phyloP scores from a whole-genome alignment of 2,329 filamentous ascomycete species.

The Colletotrichum sp. region DNA sequence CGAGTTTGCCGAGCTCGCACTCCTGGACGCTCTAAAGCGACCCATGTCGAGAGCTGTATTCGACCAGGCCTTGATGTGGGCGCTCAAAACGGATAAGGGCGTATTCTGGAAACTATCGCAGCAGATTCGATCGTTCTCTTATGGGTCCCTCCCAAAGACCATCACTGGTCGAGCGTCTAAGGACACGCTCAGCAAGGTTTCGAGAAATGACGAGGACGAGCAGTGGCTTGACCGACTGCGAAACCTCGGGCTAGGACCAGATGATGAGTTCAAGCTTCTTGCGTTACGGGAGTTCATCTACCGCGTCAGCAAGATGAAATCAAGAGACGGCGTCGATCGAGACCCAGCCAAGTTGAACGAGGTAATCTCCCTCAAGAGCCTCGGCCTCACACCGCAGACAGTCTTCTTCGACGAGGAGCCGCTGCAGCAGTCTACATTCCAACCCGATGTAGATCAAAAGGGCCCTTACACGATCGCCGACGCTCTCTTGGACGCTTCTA shows the following conservation, averaged over 20 bases:
- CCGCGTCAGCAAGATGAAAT: slow-evolving; percentile 77
- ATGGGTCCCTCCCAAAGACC: slow-evolving; percentile 63
- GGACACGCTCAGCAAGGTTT: slow-evolving; percentile 67
- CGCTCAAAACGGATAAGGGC: slow-evolving; percentile 78
- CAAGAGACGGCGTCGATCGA: slow-evolving; percentile 50
- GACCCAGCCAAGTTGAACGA: slow-evolving; percentile 62
- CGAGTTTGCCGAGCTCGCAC: slow-evolving; percentile 71
- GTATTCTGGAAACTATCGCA: slow-evolving; percentile 85
- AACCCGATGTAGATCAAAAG: slow-evolving; percentile 39
- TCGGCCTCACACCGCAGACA: slow-evolving; percentile 83
- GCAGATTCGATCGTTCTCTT: slow-evolving; percentile 67
- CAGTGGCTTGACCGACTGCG: slow-evolving; percentile 87
- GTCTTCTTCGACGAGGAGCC: slow-evolving; percentile 88
- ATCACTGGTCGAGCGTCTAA: slow-evolving; percentile 59
- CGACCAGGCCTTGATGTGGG: slow-evolving; percentile 88
- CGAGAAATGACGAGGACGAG: slow-evolving; percentile 91
- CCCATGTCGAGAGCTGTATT: slow-evolving; percentile 81
- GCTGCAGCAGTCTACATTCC: slow-evolving; percentile 44
- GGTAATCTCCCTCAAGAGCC: slow-evolving; percentile 75
- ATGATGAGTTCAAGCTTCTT: slow-evolving; percentile 90
- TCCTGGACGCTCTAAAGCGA: slow-evolving; percentile 84
- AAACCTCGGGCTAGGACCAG: slow-evolving; percentile 79
- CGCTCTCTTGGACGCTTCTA: slow-evolving; percentile 89
- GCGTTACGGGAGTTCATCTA: slow-evolving; percentile 90
- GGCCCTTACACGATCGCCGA: slow-evolving; percentile 83